phyloP scores from a whole-genome alignment of 2,329 filamentous ascomycete species.

The Cladosporium sp. region DNA sequence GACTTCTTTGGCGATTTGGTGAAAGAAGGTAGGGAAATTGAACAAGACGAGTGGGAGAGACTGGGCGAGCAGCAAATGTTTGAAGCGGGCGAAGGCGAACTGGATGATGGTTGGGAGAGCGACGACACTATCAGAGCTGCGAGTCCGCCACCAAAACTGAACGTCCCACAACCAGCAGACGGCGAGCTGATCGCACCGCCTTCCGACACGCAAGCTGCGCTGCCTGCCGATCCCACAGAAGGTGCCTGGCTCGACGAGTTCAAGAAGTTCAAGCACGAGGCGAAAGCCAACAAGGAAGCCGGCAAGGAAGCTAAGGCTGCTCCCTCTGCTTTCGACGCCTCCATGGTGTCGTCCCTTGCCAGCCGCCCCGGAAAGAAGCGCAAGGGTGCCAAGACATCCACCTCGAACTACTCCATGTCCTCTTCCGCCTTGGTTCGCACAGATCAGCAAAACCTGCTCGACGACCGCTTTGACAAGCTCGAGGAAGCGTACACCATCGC shows the following conservation, averaged over 20 bases:
- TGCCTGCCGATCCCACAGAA: conserved; percentile 40
- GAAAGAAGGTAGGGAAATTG: conserved; percentile 63
- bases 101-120: conserved; percentile 86
- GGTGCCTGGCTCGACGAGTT: conserved; percentile 90
- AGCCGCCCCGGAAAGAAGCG: conserved; percentile 86
- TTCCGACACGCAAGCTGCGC: conserved; percentile 28
- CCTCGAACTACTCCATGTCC: conserved; percentile 85
- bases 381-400: conserved; percentile 85
- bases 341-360: conserved; percentile 62
- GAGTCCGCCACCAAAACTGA: conserved; percentile 17
- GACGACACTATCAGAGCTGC: conserved; percentile 67
- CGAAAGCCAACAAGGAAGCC: conserved; percentile 38
- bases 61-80: conserved; percentile 30
- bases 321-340: conserved; percentile 63
- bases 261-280: conserved; percentile 84
- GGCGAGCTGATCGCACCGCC: conserved; percentile 41
- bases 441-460: conserved; percentile 76
- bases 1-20: conserved; percentile 74
- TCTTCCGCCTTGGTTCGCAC: conserved; percentile 82
- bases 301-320: conserved; percentile 36
- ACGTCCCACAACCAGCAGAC: conserved; percentile 33
- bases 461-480: conserved; percentile 84
- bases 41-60: conserved; percentile 71
- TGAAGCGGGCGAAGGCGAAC: conserved; percentile 25
- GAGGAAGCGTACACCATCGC: conserved; percentile 67